These are phyloP conservation scores for Thozetella sp. DNA, from an alignment of 495 filamentous ascomycete species.

Conservation along the genomic window DNA sequence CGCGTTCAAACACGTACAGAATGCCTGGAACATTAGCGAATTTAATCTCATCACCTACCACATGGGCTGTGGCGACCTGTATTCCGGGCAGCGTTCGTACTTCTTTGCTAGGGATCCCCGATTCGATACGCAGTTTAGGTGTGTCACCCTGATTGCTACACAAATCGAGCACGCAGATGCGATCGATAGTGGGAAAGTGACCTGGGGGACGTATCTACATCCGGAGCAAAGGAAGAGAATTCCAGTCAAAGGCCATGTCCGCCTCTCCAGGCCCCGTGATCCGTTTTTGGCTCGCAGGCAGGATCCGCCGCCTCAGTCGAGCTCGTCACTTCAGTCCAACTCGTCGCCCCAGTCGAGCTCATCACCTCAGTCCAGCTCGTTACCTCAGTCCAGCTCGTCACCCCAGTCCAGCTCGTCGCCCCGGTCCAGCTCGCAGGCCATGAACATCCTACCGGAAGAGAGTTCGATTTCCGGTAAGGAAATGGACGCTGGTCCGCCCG, in stretches of 20 bases:
- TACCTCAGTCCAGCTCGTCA: too few species aligned
- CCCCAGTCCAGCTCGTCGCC: too few species aligned
- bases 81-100: not conserved
- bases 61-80: not conserved
- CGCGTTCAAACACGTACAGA: not conserved
- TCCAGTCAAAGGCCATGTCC: not conserved
- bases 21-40: not conserved
- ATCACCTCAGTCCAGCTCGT: too few species aligned
- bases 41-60: not conserved
- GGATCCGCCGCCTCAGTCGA: too few species aligned
- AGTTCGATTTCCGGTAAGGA: too few species aligned
- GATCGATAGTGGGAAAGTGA: not conserved
- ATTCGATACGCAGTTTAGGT: not conserved
- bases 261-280: not conserved
- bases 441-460: too few species aligned
- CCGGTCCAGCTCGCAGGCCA: too few species aligned
- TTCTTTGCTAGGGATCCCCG: not conserved
- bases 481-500: too few species aligned
- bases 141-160: not conserved
- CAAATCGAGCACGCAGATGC: too few species aligned
- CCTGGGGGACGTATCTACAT: not conserved
- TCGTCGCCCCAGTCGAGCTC: too few species aligned
- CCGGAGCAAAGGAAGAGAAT: not conserved
- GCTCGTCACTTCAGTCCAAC: too few species aligned
- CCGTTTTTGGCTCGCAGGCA: not conserved